Base-by-base conservation (phyloP, 345 rosid genomes). In the Hypericum androsaemum region DNA sequence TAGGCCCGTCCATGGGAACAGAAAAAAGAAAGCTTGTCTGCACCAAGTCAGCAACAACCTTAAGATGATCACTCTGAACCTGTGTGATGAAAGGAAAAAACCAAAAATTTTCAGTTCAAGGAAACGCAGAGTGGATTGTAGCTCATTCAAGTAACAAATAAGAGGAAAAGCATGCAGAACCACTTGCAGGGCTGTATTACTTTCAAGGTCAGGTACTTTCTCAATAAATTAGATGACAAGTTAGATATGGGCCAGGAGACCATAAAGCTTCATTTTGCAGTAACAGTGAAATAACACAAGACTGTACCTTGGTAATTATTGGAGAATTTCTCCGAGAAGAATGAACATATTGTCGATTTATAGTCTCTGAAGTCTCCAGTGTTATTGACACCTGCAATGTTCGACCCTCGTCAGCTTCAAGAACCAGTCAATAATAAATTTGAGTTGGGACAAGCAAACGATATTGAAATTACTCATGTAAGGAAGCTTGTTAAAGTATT, bases 11-110 rank as follows among this genome's bases (percentile, higher is more conserved):
- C 69, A 75, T 76, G n/a, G 95, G 98, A 71, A 92, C 69, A 36
- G 94, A 83, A 65, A 92, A 92, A 13, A 85, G 94, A 72, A 92
- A 92, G 77, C 98, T 83, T 17, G 98, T 81, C 64, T 92, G 98
- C 56, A 88, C 77, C 73, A 88, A 69, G 72, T 92, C 95, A 39
- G 95, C 95, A 57, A 92, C 97, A 43, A 88, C 80, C 68, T 92
- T 94, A 47, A 88, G 85, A 73, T 85, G 89, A 77, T 92, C 95
- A 50, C 95, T 88, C 67, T 83, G 97, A 60, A 88, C 79, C 98
- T 92, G 63, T 64, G 62, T 48, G 55, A 57, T 74, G 43, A 10
- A 72, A 15, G 41, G n/a, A n/a, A n/a, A n/a, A n/a, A n/a, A n/a
- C n/a, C n/a, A 22, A 22, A 4, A 22, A 22, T 22, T 22, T 22